Evolutionary conservation across 495 filamentous ascomycete genomes (phyloP), one percentile per base, ranked within the genome.

Genomic region (Acidiella bohemica): DNA sequence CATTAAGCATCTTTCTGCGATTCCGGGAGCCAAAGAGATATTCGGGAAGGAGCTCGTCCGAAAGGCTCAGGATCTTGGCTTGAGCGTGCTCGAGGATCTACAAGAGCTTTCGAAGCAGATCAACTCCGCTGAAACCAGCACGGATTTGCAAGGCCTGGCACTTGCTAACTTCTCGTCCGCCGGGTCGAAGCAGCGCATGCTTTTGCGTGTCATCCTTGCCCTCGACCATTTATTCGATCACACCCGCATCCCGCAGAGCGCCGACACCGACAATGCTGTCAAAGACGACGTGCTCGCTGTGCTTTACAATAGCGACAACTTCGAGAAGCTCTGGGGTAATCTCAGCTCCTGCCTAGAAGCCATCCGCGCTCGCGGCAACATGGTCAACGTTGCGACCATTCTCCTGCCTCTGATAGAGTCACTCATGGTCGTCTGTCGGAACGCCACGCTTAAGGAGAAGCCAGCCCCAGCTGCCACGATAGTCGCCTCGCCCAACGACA

Each of bases 341-440:
- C 70, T 99, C n/a, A 90, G 88, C 54, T 80, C 84, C 27, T 96
- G 92, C 59, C 62, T 99, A 41, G 76, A 70, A 35, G 78, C 84
- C 14, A 94, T 96, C 43, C 80, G 83, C 19, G 77, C 85, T 55
- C 81, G 87, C 37, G 84, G 92, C 54, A 88, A 88, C 57, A 82
- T 94, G 78, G 70, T 96, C 47, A 95, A 95, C 53, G 83, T 96
- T 37, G 90, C 90, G 27, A 94, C 86, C 8, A 93, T 95, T 44
- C 73, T 99, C 19, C 67, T 95, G 22, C 92, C 90, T 18, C 64
- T 95, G 22, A 93, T 96, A 38, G 90, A 99, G 57, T 80, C 84
- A 18, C 67, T 99, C 49, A 96, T 99, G 92, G 92, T 99, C 36
- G 87, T 96, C 25, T 96, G 92, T 72, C 96, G 95, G 66, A 94